Conservation (phyloP, 139 green algal species). For the Monoraphidium neglectum region DNA sequence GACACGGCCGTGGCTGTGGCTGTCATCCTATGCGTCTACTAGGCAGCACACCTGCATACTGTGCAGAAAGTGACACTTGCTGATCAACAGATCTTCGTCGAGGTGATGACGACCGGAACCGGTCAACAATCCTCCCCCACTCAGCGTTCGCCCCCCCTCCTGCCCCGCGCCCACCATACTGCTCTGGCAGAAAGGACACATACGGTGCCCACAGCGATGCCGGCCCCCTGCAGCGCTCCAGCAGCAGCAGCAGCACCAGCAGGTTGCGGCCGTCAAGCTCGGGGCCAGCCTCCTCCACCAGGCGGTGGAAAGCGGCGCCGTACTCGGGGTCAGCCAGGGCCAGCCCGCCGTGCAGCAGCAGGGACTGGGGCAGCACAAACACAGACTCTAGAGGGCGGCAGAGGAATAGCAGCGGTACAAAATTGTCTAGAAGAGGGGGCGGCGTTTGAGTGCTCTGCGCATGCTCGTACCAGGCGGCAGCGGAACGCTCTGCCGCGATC, state of each 20-base stretch:
- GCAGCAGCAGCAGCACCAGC: slow-evolving; percentile 38
- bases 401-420: too few relatives aligned
- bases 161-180: slow-evolving; percentile 41
- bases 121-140: not conserved
- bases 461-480: too few relatives aligned
- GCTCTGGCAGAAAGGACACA: slow-evolving; percentile 26
- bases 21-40: too few relatives aligned
- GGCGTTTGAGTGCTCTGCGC: too few relatives aligned
- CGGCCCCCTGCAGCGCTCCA: slow-evolving; percentile 31
- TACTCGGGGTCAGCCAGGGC: slow-evolving; percentile 12
- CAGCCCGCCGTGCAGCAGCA: slow-evolving; percentile 15
- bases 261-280: slow-evolving; percentile 9
- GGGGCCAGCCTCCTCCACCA: not conserved
- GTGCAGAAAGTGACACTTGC: slow-evolving; percentile 5
- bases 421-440: too few relatives aligned
- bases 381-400: slow-evolving; percentile 4
- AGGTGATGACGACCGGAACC: not conserved
- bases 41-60: too few relatives aligned
- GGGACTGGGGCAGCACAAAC: not conserved
- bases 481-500: too few relatives aligned
- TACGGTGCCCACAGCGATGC: slow-evolving; percentile 29
- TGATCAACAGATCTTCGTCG: not conserved
- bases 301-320: not conserved
- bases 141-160: not conserved
- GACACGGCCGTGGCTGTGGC: too few relatives aligned